phyloP scores from a whole-genome alignment of 805 yeast genomes.

The Priceomyces fermenticarens region DNA sequence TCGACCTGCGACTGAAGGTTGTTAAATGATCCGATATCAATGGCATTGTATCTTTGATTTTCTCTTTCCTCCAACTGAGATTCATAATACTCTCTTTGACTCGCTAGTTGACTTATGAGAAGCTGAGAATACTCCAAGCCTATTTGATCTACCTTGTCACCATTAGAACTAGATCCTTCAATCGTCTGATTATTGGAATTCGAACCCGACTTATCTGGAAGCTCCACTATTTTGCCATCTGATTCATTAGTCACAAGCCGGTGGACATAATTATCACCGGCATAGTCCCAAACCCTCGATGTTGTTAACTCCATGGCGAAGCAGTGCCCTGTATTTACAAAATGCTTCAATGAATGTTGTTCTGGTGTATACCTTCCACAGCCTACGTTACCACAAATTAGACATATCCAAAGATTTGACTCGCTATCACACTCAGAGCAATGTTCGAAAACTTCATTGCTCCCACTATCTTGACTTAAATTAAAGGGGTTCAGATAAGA shows the following conservation, averaged over 20 bases:
- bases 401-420: conserved; percentile 80
- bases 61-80: conserved; percentile 26
- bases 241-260: conserved; percentile 77
- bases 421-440: conserved; percentile 59
- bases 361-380: conserved; percentile 80
- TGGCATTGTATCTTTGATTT: conserved; percentile 13
- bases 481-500: conserved; percentile 1
- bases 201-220: conserved; percentile 36
- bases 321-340: conserved; percentile 73
- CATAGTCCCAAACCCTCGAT: conserved; percentile 93
- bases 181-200: conserved; percentile 3
- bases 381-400: conserved; percentile 88
- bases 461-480: background rate
- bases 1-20: conserved; percentile 29
- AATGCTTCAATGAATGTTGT: conserved; percentile 85
- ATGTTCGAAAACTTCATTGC: conserved; percentile 14
- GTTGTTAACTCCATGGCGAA: conserved; percentile 85
- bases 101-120: conserved; percentile 74
- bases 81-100: conserved; percentile 83
- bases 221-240: conserved; percentile 87
- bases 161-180: conserved; percentile 7
- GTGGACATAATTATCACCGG: conserved; percentile 88
- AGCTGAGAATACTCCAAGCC: conserved; percentile 80
- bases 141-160: conserved; percentile 49
- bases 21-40: background rate